Evolutionary conservation across 768 basidiomycete genomes (phyloP).

Genomic region (Lentinula raphanica): DNA sequence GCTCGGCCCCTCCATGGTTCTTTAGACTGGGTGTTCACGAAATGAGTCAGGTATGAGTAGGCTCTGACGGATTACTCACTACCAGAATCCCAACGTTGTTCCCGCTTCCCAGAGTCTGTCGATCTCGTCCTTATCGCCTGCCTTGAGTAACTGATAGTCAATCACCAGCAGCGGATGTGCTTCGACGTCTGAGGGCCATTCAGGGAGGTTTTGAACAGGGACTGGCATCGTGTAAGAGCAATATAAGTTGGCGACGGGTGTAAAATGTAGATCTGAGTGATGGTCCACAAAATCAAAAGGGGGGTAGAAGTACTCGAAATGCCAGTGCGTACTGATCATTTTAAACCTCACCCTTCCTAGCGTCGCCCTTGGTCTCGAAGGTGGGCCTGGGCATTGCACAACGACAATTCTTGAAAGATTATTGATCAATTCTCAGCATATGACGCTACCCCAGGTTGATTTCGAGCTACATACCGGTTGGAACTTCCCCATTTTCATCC

Average conservation of each 20-base stretch:
- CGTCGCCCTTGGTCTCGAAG: neutral
- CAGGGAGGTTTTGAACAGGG: conserved; percentile 22
- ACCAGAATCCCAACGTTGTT: conserved; percentile 62
- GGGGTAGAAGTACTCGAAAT: too few species aligned
- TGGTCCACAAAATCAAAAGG: too few species aligned
- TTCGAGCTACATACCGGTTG: neutral
- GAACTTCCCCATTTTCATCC: too few species aligned
- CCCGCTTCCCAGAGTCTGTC: conserved; percentile 52
- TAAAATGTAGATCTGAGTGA: too few species aligned
- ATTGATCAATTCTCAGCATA: neutral
- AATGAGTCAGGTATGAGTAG: too few species aligned
- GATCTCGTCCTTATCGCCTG: conserved; percentile 37
- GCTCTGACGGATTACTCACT: conserved; percentile 33
- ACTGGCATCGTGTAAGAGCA: conserved; percentile 1
- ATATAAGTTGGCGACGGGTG: too few species aligned
- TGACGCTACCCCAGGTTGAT: neutral
- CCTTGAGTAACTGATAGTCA: conserved; percentile 45
- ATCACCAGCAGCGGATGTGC: conserved; percentile 53
- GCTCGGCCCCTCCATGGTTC: conserved; percentile 33
- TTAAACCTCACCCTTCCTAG: too few species aligned
- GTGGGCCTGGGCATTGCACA: neutral
- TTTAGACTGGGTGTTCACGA: conserved; percentile 19
- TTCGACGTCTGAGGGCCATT: conserved; percentile 48
- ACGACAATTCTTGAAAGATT: neutral
- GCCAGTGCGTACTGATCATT: too few species aligned